Base-by-base conservation (phyloP, 768 basidiomycete genomes). In the Calocera viscosa region DNA sequence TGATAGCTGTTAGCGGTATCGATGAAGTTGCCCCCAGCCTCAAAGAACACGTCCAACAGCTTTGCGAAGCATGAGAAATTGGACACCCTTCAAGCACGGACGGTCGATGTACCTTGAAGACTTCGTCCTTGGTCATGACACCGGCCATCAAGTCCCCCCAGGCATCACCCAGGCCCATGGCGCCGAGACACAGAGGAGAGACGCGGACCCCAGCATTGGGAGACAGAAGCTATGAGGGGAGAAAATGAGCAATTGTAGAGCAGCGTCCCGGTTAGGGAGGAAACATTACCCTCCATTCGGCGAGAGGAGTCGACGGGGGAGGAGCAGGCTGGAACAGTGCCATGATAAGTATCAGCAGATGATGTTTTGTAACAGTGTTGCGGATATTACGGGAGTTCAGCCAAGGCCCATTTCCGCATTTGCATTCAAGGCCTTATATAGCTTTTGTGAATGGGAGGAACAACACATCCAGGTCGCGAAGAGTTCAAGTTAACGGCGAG, bases 1-100 rank as follows among this genome's bases (percentile, higher is more conserved):
- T 86, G 83, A 66, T 82, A 82, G 69, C 70, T 74, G 65, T 80
- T 82, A 14, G 81, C 78, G 1, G 82, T 82, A 33, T 81, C 80
- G 71, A 82, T 79, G 67, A 78, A 78, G 73, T 82, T 81, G 1
- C 83, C 82, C 14, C 82, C 82, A 0, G 75, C 76, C 12, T 79
- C 76, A 63, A 75, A 77, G 71, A 70, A 82, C 10, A 79, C 77
- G 47, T 84, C 81, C 22, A 84, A 76, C 8, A 83, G 73, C 71
- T 78, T 73, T 72, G 8, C 16, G 11, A 11, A 7, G n/a, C 30
- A 47, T 60, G 7, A 26, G 53, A 32, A 16, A 16, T 5, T n/a
- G 30, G 2, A 32, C 53, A 32, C 3, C 5, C 8, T 47, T 14
- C 53, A 32, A 28, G 2, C 22, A 19, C 5, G 14, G 10, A 67